These are phyloP conservation scores for Quercus phellos DNA, from an alignment of 331 rosid genomes.

Conservation along the genomic window DNA sequence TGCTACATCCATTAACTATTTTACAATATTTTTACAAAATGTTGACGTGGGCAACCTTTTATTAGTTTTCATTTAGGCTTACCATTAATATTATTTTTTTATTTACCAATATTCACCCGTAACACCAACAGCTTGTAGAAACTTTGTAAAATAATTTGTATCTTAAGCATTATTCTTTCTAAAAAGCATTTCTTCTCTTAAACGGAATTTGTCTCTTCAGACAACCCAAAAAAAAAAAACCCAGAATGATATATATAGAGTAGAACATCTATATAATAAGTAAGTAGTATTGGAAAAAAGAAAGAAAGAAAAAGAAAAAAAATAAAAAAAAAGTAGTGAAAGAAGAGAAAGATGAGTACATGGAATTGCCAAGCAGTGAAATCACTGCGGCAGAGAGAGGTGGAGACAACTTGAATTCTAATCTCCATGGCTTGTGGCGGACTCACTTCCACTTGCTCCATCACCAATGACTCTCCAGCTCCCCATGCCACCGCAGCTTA, in stretches of 20 bases:
- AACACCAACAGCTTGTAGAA: accelerated
- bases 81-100: accelerated
- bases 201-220: too few species aligned
- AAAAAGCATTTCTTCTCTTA: too few species aligned
- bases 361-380: conserved; percentile 88
- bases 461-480: conserved; percentile 72
- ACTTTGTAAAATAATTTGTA: too few species aligned
- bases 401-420: conserved; percentile 68
- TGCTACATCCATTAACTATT: too few species aligned
- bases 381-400: conserved; percentile 96
- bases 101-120: too few species aligned
- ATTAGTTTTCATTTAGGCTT: accelerated
- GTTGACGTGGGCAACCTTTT: accelerated
- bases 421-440: conserved; percentile 84
- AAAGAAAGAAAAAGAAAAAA: neutral
- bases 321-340: neutral
- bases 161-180: accelerated
- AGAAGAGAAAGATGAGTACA: conserved; percentile 21
- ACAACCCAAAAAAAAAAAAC: too few species aligned
- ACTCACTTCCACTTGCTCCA: conserved; percentile 68
- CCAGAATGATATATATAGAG: neutral
- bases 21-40: too few species aligned
- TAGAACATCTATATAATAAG: neutral
- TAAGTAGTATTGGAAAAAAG: neutral
- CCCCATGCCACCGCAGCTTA: conserved; percentile 95